Evolutionary conservation across 1,139 yeast genomes (phyloP).

Genomic region (Saccharomyces hybrid): DNA sequence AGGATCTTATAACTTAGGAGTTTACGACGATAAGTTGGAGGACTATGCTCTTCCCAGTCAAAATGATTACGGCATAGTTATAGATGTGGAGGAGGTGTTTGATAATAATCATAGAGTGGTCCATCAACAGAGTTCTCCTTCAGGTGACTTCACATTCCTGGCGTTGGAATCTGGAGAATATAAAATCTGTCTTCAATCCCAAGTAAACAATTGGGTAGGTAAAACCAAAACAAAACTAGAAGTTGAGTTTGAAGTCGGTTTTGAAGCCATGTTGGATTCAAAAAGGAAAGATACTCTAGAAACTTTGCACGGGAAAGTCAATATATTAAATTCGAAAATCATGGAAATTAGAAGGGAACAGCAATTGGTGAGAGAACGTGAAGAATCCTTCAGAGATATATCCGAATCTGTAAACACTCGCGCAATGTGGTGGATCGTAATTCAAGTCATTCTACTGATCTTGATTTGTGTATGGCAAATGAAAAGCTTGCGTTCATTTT

Average conservation of each 20-base stretch:
- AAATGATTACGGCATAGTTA: constrained; percentile 39
- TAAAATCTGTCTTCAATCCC: constrained; percentile 60
- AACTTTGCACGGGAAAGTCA: constrained; percentile 46
- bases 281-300: constrained; percentile 43
- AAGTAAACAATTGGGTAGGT: constrained; percentile 52
- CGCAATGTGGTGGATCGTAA: constrained; percentile 57
- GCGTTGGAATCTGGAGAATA: constrained; percentile 70
- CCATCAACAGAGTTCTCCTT: constrained; percentile 51
- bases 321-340: constrained; percentile 47
- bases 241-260: constrained; percentile 44
- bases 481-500: constrained; percentile 53
- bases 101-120: constrained; percentile 63
- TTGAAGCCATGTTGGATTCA: constrained; percentile 46
- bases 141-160: constrained; percentile 60
- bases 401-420: constrained; percentile 59
- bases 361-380: constrained; percentile 59
- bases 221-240: constrained; percentile 41
- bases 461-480: constrained; percentile 63
- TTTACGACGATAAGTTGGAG: constrained; percentile 40
- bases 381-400: constrained; percentile 57
- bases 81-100: constrained; percentile 55
- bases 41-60: constrained; percentile 38
- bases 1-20: constrained; percentile 55
- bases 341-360: constrained; percentile 58
- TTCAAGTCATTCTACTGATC: constrained; percentile 51